A percentile compares a stretch with the other conserved stretches of the same genome.
Conservation (phyloP, 2,329 filamentous ascomycete species). For the Epichloe coenophiala region DNA sequence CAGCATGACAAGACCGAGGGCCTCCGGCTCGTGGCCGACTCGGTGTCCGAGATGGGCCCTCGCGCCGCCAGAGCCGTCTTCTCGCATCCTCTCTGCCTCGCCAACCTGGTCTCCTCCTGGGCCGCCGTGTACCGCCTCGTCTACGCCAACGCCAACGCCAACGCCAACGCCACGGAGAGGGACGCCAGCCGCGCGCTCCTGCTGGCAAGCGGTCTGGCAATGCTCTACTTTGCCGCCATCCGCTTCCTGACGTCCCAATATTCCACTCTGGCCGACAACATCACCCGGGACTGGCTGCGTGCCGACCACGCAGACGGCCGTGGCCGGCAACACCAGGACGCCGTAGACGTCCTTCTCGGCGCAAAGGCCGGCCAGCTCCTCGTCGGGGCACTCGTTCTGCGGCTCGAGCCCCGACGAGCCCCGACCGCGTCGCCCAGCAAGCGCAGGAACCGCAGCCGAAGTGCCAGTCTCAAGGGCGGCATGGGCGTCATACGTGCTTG, state of each 20-base stretch:
- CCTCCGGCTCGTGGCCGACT: slow-evolving; percentile 64
- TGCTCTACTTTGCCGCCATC: slow-evolving; percentile 48
- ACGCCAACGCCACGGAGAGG: slow-evolving; percentile 21
- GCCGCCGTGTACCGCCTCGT: slow-evolving; percentile 32
- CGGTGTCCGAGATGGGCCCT: slow-evolving; percentile 70
- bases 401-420: slow-evolving; percentile 36
- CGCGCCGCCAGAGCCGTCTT: slow-evolving; percentile 49
- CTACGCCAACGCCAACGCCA: slow-evolving; percentile 26
- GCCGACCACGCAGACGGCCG: slow-evolving; percentile 17
- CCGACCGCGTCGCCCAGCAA: slow-evolving; percentile 9
- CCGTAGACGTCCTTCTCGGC: slow-evolving; percentile 49
- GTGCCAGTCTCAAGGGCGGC: slow-evolving; percentile 37
- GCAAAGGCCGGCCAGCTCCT: slow-evolving; percentile 55
- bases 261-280: slow-evolving; percentile 44
- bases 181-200: slow-evolving; percentile 41
- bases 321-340: slow-evolving; percentile 35
- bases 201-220: slow-evolving; percentile 46
- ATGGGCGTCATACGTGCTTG: slow-evolving; percentile 66
- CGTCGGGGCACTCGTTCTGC: slow-evolving; percentile 58
- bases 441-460: slow-evolving; percentile 25
- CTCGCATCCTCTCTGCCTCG: slow-evolving; percentile 44
- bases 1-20: slow-evolving; percentile 51
- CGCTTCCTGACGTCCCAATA: slow-evolving; percentile 50
- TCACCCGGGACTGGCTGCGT: slow-evolving; percentile 49
- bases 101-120: slow-evolving; percentile 30